These are phyloP conservation scores for Cyberlindnera petersonii DNA, from an alignment of 805 yeast species.

Conservation along the genomic window DNA sequence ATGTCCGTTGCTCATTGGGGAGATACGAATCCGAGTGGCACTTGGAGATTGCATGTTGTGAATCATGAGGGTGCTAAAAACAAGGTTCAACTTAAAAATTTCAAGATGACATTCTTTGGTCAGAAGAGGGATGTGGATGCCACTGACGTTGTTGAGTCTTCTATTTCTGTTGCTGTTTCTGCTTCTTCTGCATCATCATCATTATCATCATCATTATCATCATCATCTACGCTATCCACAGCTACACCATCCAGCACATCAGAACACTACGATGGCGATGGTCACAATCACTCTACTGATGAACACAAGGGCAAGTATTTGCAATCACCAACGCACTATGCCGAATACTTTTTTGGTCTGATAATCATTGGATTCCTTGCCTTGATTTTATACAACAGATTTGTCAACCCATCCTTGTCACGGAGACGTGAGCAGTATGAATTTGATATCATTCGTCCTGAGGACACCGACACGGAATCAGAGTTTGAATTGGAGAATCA, in stretches of 20 bases:
- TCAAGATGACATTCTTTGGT: conserved; percentile 85
- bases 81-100: conserved; percentile 47
- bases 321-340: conserved; percentile 42
- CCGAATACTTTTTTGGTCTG: conserved; percentile 58
- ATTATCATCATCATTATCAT: conserved; percentile 6
- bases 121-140: conserved; percentile 46
- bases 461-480: conserved; percentile 59
- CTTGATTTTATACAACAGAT: conserved; percentile 40
- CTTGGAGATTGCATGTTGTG: conserved; percentile 72
- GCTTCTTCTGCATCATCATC: conserved; percentile 5
- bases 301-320: conserved; percentile 35
- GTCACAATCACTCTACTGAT: conserved; percentile 32
- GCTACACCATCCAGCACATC: conserved; percentile 3
- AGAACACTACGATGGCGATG: conserved; percentile 10
- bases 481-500: conserved; percentile 78
- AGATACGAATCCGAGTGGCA: conserved; percentile 75
- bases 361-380: conserved; percentile 55
- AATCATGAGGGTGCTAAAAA: conserved; percentile 38
- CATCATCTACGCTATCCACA: conserved; percentile 17
- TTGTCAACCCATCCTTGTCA: conserved; percentile 37
- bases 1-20: conserved; percentile 99
- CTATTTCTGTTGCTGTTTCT: not conserved
- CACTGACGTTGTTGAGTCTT: conserved; percentile 29
- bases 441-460: conserved; percentile 36
- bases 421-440: conserved; percentile 37